Evolutionary conservation across 345 rosid genomes (phyloP).

Genomic region (Bruguiera parviflora): DNA sequence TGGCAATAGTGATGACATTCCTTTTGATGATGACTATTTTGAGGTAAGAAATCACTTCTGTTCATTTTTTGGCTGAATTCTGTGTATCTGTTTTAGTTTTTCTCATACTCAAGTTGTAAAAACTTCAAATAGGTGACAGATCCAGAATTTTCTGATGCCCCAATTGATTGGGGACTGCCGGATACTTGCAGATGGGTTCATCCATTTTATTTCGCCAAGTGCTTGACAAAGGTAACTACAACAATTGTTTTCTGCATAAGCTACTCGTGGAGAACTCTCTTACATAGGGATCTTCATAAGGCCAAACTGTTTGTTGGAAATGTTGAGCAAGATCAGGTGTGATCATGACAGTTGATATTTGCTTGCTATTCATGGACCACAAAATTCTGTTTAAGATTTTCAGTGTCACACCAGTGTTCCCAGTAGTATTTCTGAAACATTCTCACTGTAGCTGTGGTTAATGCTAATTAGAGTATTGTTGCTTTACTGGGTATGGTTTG

Average conservation of each 20-base stretch:
- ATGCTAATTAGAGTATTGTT: background rate
- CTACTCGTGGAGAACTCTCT: background rate
- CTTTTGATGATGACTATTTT: slow-evolving; percentile 61
- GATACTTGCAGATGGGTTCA: slow-evolving; percentile 59
- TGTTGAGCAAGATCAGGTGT: background rate
- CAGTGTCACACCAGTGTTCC: background rate
- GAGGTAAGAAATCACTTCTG: slow-evolving; percentile 52
- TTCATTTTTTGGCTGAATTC: slow-evolving; percentile 13
- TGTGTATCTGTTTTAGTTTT: background rate
- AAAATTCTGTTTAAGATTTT: background rate
- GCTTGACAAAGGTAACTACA: slow-evolving; percentile 67
- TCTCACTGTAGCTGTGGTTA: background rate
- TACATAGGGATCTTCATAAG: background rate
- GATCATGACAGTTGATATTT: background rate
- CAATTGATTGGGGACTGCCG: slow-evolving; percentile 95
- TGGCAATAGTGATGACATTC: slow-evolving; percentile 41
- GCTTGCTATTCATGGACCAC: background rate
- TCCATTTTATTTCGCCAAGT: slow-evolving; percentile 87
- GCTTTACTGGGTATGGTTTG: no score
- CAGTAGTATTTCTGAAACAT: background rate
- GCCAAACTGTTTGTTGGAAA: slow-evolving; percentile 2
- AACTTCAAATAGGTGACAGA: slow-evolving; percentile 54
- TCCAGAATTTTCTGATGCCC: slow-evolving; percentile 52
- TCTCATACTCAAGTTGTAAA: slow-evolving; percentile 14
- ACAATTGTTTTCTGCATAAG: slow-evolving; percentile 11